Conservation (phyloP, 2,329 filamentous ascomycete genomes). For the Helminthosporium solani region DNA sequence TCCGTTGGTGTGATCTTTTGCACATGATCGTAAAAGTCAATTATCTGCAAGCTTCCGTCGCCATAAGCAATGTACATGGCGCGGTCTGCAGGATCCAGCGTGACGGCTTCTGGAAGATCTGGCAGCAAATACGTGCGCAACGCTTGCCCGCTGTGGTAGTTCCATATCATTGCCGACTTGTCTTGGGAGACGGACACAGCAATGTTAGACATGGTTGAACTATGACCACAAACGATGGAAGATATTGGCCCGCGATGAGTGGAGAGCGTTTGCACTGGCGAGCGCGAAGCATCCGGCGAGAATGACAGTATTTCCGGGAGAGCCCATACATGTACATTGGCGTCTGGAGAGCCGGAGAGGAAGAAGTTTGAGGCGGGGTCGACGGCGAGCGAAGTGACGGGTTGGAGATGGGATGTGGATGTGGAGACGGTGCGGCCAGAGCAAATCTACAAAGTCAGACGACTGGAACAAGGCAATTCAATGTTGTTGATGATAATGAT, state of each 20-base stretch:
- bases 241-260: constrained; percentile 76
- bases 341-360: constrained; percentile 78
- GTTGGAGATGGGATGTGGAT: constrained; percentile 74
- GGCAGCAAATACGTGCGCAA: constrained; percentile 82
- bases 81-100: constrained; percentile 79
- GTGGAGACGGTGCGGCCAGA: constrained; percentile 77
- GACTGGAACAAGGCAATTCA: not conserved
- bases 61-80: constrained; percentile 79
- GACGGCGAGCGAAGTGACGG: constrained; percentile 72
- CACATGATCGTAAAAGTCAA: constrained; percentile 68
- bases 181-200: constrained; percentile 82
- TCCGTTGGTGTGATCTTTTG: constrained; percentile 41
- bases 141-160: constrained; percentile 75
- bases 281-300: constrained; percentile 52
- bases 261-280: constrained; percentile 75
- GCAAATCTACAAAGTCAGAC: constrained; percentile 54
- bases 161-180: constrained; percentile 89
- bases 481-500: too few species aligned
- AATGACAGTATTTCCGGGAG: constrained; percentile 71
- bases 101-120: constrained; percentile 67
- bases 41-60: constrained; percentile 74
- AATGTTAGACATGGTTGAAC: constrained; percentile 72
- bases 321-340: constrained; percentile 91
- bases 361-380: constrained; percentile 71
- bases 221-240: constrained; percentile 62